phyloP scores from a whole-genome alignment of 192 early-diverging fungal genomes.

The Umbelopsis isabellina region DNA sequence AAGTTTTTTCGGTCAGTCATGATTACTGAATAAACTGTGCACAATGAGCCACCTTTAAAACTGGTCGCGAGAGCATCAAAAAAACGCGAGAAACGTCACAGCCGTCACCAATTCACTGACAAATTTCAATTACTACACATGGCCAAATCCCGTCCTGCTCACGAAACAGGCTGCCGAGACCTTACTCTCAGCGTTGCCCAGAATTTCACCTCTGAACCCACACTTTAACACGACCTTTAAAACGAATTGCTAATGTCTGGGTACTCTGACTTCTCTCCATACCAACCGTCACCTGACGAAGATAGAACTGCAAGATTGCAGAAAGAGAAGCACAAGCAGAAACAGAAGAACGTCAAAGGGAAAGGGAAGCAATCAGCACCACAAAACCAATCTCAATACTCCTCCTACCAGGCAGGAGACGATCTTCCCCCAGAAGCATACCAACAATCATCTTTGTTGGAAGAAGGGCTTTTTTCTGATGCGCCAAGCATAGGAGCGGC shows the following conservation, averaged over 20 bases:
- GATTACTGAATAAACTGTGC: not conserved
- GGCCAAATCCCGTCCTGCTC: too few species aligned
- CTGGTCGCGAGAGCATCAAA: not conserved
- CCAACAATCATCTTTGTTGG: slow-evolving; percentile 27
- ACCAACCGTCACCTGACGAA: slow-evolving; percentile 51
- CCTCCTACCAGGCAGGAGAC: slow-evolving; percentile 37
- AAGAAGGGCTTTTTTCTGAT: slow-evolving; percentile 33
- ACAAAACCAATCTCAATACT: slow-evolving; percentile 3
- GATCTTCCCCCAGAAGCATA: slow-evolving; percentile 29
- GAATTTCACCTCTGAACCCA: too few species aligned
- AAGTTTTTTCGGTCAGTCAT: slow-evolving; percentile 50
- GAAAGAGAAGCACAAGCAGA: slow-evolving; percentile 20
- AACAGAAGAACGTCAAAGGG: slow-evolving; percentile 3
- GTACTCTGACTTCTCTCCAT: slow-evolving; percentile 44
- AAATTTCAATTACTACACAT: too few species aligned
- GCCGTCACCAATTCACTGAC: too few species aligned
- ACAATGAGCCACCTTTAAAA: not conserved
- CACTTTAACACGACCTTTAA: not conserved
- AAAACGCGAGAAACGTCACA: slow-evolving; percentile 9
- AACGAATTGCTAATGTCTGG: slow-evolving; percentile 12
- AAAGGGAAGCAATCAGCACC: slow-evolving; percentile 8
- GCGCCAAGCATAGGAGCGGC: slow-evolving; percentile 31
- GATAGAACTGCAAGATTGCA: slow-evolving; percentile 27
- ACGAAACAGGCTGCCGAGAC: too few species aligned
- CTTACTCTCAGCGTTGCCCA: too few species aligned